Percentiles rank a stretch among this genome's conserved stretches.
phyloP scores from a whole-genome alignment of 768 basidiomycete genomes.

The Leucocoprinus birnbaumii region DNA sequence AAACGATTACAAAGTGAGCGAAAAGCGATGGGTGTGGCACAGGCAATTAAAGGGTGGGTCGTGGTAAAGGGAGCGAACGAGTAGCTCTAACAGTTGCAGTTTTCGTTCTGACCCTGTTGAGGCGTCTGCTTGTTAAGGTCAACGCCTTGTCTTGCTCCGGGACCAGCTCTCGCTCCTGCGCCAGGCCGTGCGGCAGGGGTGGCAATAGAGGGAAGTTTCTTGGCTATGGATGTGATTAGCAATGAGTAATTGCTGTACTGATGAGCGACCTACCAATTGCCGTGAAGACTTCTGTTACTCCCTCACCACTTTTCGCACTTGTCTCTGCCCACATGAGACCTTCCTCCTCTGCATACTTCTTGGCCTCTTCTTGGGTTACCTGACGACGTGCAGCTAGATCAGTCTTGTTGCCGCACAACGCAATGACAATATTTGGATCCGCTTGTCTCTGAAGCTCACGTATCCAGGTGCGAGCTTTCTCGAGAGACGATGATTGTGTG shows the following conservation, averaged over 20 bases:
- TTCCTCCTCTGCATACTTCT: conserved; percentile 91
- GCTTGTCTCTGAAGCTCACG: conserved; percentile 96
- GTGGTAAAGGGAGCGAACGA: neutral
- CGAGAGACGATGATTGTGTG: conserved; percentile 85
- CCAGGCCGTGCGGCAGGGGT: conserved; percentile 62
- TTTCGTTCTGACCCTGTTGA: conserved; percentile 53
- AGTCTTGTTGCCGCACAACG: conserved; percentile 93
- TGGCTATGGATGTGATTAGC: conserved; percentile 46
- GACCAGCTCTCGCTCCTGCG: conserved; percentile 45
- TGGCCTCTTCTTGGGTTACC: conserved; percentile 83
- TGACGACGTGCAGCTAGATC: conserved; percentile 85
- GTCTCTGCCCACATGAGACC: conserved; percentile 93
- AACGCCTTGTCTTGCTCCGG: conserved; percentile 62
- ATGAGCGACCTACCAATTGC: conserved; percentile 57
- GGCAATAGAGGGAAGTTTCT: conserved; percentile 84
- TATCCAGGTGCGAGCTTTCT: conserved; percentile 97
- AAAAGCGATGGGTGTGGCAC: conserved; percentile 13
- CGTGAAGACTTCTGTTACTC: conserved; percentile 83
- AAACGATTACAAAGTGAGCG: conserved; percentile 22
- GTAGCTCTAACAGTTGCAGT: conserved; percentile 71
- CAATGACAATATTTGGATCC: conserved; percentile 94
- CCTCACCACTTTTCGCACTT: conserved; percentile 86
- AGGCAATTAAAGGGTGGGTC: neutral
- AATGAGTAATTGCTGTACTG: neutral
- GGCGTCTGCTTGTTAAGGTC: conserved; percentile 72